Base-by-base conservation (phyloP, 1,139 yeast genomes). In the Pichia sp. region DNA sequence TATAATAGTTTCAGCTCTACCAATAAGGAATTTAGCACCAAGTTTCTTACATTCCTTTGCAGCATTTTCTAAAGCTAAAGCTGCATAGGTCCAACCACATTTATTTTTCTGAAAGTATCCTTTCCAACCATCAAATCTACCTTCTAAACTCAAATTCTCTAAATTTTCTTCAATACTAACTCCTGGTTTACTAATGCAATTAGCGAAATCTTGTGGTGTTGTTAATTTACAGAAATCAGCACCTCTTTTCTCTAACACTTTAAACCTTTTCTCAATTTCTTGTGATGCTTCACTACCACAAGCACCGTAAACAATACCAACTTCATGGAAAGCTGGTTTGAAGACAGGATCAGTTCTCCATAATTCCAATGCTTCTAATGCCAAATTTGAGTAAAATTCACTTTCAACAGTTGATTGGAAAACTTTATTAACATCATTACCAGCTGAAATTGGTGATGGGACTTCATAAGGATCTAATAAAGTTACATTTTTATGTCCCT, bases 381-480 rank as follows among this genome's bases (percentile, higher is more conserved):
- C 55, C 39, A 66, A 36, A 34, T 54, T 52, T 4, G 71, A 52
- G 42, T 64, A 63, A 28, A 58, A 52, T 7, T 45, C 34, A 43
- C 62, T 65, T 9, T 55, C 52, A 20, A 45, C 51, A 14, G 48
- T 45, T 2, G 52, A 45, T 22, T 53, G 59, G 17, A 69, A 59
- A 32, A 69, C 64, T 46, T 69, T 69, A 49, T 69, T 69, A 41
- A 59, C 55, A 47, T 69, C 74, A 39, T 62, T 63, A 7, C 71
- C 68, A 14, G 74, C 74, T 10, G 72, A 64, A 52, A 65, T 55
- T 2, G 69, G 69, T 0, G 72, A 67, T 3, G 74, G 74, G 2
- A 66, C 59, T 9, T 61, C 57, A 47, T 60, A 62, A 9, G 62
- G 60, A 49, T 69, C 74, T 19, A 69, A 45, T 4, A 63, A 60